A percentile compares a stretch with the other conserved stretches of the same genome.
These are phyloP conservation scores for Rhodomyrtus psidioides DNA, from an alignment of 441 rosid species.

Conservation along the genomic window DNA sequence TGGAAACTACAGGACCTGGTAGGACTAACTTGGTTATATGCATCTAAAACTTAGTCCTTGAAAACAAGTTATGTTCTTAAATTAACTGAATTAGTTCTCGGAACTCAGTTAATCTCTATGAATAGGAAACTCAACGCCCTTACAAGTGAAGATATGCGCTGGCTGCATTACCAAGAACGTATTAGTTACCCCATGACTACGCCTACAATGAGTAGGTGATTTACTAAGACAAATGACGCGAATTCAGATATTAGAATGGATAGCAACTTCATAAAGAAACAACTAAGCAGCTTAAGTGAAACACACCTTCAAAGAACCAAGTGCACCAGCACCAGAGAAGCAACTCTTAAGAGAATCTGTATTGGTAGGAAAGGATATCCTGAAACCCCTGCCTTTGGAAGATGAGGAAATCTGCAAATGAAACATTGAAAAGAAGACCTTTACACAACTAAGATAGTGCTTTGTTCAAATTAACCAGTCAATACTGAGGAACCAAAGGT, in stretches of 20 bases:
- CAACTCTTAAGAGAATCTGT: constrained; percentile 16
- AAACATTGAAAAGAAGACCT: not conserved
- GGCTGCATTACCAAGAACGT: not conserved
- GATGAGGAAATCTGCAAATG: not conserved
- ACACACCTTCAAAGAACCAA: constrained; percentile 48
- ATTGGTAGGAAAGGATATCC: constrained; percentile 7
- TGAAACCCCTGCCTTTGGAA: not conserved
- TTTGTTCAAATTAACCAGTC: not conserved
- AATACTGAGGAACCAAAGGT: not conserved
- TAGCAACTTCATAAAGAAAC: not conserved
- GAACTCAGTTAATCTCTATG: not conserved
- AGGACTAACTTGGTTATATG: not conserved
- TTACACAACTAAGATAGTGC: not conserved
- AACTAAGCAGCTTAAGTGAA: not conserved
- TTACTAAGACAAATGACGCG: not conserved
- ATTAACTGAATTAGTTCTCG: not conserved
- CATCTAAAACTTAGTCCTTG: not conserved
- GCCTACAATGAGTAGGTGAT: not conserved
- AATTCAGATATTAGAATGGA: not conserved
- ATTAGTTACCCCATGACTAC: not conserved
- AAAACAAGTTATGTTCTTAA: not conserved
- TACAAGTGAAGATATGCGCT: not conserved
- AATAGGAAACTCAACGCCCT: not conserved
- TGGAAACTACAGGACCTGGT: not conserved
- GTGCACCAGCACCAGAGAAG: constrained; percentile 20